Base-by-base conservation (phyloP, 768 basidiomycete species). In the Candolleomyces efflorescens region DNA sequence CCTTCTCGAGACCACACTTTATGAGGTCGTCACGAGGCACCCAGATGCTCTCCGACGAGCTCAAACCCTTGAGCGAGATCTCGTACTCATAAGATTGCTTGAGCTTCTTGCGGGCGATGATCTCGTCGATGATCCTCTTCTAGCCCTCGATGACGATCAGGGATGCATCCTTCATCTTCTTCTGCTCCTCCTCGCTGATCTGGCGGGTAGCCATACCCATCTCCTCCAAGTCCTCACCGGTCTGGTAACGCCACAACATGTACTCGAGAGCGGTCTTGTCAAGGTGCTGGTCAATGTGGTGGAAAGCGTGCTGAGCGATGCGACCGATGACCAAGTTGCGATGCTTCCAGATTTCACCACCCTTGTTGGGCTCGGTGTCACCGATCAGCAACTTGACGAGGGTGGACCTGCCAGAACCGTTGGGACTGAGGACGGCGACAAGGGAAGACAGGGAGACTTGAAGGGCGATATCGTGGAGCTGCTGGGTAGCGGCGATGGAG, bases 211-310 rank as follows among this genome's bases (percentile, higher is more conserved):
- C 94, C 84, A 97, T 98, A 76, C 76, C 77, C 85, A 98, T 83
- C 80, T 97, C 95, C 78, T 98, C 95, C 71, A 97, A 76, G 81
- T 98, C 95, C 75, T 98, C 95, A 73, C 95, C 95, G 59, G 95
- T 98, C 84, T 98, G 95, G 86, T 97, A 98, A 78, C 95, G 94
- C 95, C 95, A 98, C 64, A 98, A 79, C 92, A 98, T 94, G 83
- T 98, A 98, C 79, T 98, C 95, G 66, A 98, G 87, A 51, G 95
- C 92, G 13, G 95, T 98, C 84, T 94, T 96, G 83, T 98, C 95
- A 70, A 98, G 91, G 71, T 98, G 95, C 74, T 93, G 78, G 73
- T 98, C 95, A 69, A 98, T 98, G 75, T 98, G 95, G 82, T 98
- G 95, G 94, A 98, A 98, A 60, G 95, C 95, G 75, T 98, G 95